Base-by-base conservation (phyloP, 768 basidiomycete species). In the Kwoniella botswanensis region DNA sequence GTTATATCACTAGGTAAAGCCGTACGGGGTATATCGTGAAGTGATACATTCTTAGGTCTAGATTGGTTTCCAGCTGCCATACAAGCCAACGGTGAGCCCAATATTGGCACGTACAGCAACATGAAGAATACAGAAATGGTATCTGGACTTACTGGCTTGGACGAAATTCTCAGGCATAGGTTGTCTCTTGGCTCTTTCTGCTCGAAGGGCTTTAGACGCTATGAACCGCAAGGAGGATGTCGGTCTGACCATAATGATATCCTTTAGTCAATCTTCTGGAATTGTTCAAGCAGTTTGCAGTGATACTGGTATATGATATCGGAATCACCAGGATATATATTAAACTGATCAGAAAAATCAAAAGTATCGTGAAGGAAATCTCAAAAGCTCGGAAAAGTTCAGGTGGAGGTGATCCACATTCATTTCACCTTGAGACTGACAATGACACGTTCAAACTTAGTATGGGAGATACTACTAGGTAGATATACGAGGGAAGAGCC, bases 1-100 rank as follows among this genome's bases (percentile, higher is more conserved):
- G 52, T 52, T 13, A 71, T 56, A 63, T 71, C 71, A 5, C 65
- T 63, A 1, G 71, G 71, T 10, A 71, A 26, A 2, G 55, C 71
- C 29, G 61, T 67, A 17, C 55, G 44, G 1, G 71, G 71, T 26
- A 71, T 46, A 43, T 71, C 71, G 56, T 59, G 58, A 18, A 71
- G 26, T n/a, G 65, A 26, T 22, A 71, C 13, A 61, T 59, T 21
- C 7, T 35, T 65, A 11, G 63, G 63, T 42, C 54, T 22, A 5
- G 50, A 13, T 24, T 21, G 24, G 12, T 55, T 55, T 22, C 54
- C 24, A n/a, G n/a, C 54, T 55, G 6, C 5, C 9, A 50, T 15
- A 13, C 17, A 12, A 46, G 11, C 12, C 12, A 11, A 46, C 17
- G 11, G 12, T 17, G 17, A 12, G 6, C 44, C 10, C 12, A 46